These are phyloP conservation scores for Aspergillus chevalieri DNA, from an alignment of 2,329 filamentous ascomycete species.

Conservation along the genomic window DNA sequence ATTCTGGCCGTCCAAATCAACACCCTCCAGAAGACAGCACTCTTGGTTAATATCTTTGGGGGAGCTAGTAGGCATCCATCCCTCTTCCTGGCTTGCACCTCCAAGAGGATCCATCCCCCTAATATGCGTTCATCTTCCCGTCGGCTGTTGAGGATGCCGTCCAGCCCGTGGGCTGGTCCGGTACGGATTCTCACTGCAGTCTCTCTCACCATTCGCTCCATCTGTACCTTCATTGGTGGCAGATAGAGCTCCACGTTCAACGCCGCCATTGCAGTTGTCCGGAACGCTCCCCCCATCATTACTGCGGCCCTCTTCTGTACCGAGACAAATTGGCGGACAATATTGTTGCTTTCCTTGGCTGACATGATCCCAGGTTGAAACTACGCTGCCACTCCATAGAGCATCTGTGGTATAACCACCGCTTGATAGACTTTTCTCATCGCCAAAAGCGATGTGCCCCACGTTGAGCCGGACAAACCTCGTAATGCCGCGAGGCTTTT, in stretches of 20 bases:
- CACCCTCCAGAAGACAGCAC: no score
- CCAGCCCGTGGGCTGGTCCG: neutral
- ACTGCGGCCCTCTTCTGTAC: constrained; percentile 8
- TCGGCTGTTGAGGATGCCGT: neutral
- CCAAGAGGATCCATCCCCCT: neutral
- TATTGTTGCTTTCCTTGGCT: neutral
- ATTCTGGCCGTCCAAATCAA: no score
- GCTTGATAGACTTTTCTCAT: constrained; percentile 20
- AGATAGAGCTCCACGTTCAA: constrained; percentile 6
- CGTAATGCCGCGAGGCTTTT: constrained; percentile 3
- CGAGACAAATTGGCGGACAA: constrained; percentile 3
- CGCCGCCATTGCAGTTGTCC: constrained; percentile 3
- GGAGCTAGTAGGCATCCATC: neutral
- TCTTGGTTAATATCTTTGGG: neutral
- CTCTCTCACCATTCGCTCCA: constrained; percentile 8
- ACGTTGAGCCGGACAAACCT: constrained; percentile 5
- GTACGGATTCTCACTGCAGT: constrained; percentile 5
- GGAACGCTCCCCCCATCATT: constrained; percentile 10
- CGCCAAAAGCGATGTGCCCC: constrained; percentile 3
- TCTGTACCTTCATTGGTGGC: constrained; percentile 4
- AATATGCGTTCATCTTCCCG: neutral
- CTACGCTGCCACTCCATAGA: constrained; percentile 9
- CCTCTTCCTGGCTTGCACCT: neutral
- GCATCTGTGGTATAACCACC: constrained; percentile 23
- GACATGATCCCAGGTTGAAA: neutral